Conservation (phyloP, 2,329 filamentous ascomycete species). For the Penicillium brevicompactum region DNA sequence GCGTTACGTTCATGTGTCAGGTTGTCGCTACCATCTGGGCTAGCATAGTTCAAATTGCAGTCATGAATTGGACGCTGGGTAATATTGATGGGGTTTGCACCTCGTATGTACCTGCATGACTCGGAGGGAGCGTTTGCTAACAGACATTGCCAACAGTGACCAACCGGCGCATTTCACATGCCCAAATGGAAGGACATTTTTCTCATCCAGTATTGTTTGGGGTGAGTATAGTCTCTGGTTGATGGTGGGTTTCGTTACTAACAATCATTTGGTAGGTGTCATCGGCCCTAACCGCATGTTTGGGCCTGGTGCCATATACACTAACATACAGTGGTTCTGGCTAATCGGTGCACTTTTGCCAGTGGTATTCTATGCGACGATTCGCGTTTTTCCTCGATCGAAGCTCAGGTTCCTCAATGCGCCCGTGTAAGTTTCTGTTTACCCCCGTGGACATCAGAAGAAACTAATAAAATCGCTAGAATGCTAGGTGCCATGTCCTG, state of each 20-base stretch:
- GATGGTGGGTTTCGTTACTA: not conserved
- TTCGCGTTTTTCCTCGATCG: slow-evolving; percentile 61
- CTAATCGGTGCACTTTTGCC: slow-evolving; percentile 64
- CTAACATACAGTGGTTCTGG: slow-evolving; percentile 67
- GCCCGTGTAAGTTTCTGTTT: slow-evolving; percentile 41
- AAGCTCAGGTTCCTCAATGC: slow-evolving; percentile 65
- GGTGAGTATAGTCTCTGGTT: slow-evolving; percentile 45
- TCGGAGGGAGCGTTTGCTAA: slow-evolving; percentile 6
- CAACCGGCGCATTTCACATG: slow-evolving; percentile 60
- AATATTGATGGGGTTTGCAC: slow-evolving; percentile 48
- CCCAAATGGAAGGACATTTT: slow-evolving; percentile 58
- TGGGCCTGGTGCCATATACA: slow-evolving; percentile 61
- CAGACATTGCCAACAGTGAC: slow-evolving; percentile 7
- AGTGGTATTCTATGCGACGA: slow-evolving; percentile 58
- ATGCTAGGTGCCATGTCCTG: slow-evolving; percentile 31
- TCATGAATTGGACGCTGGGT: slow-evolving; percentile 49
- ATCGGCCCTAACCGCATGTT: slow-evolving; percentile 71
- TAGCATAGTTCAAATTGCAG: slow-evolving; percentile 48
- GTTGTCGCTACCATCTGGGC: slow-evolving; percentile 50
- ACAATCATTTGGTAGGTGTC: slow-evolving; percentile 56
- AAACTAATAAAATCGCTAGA: slow-evolving; percentile 10
- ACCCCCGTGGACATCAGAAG: not conserved
- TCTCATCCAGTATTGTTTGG: slow-evolving; percentile 69
- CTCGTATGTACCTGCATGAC: slow-evolving; percentile 20
- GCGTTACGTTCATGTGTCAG: slow-evolving; percentile 53